These are phyloP conservation scores for Chlamydomonas applanata DNA, from an alignment of 139 green algal genomes.

Conservation along the genomic window DNA sequence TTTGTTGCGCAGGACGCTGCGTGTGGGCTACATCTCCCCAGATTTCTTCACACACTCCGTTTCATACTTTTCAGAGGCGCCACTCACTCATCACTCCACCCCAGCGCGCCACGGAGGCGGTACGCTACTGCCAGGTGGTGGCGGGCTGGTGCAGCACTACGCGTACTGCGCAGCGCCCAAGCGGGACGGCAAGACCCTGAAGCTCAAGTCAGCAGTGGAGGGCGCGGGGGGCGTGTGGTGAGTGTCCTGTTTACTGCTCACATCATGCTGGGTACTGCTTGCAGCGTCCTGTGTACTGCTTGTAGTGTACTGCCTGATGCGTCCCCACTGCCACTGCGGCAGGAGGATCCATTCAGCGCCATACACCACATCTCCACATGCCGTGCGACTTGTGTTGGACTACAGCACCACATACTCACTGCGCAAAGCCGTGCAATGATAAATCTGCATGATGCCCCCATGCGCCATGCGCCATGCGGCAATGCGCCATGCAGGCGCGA, in stretches of 20 bases:
- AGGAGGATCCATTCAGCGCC: too few species aligned
- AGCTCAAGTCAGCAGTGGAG: constrained; percentile 53
- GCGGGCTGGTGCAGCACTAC: constrained; percentile 13
- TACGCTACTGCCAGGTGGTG: not conserved
- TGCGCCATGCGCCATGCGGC: too few species aligned
- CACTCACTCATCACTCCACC: constrained; percentile 73
- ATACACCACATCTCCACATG: too few species aligned
- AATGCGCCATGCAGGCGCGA: constrained; percentile 16
- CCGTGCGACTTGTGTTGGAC: too few species aligned
- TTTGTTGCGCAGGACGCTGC: constrained; percentile 23
- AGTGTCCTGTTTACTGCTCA: too few species aligned
- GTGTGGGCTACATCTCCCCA: constrained; percentile 92
- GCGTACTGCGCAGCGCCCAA: constrained; percentile 46
- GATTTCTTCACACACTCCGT: constrained; percentile 96
- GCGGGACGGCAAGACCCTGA: constrained; percentile 80
- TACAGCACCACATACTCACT: too few species aligned
- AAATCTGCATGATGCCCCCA: too few species aligned
- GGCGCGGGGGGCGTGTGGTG: constrained; percentile 70
- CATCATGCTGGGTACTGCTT: too few species aligned
- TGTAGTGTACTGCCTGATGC: too few species aligned
- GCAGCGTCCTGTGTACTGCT: too few species aligned
- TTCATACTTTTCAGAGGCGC: constrained; percentile 95
- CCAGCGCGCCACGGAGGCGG: not conserved
- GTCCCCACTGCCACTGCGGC: too few species aligned
- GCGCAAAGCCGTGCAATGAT: too few species aligned